Base-by-base conservation (phyloP, 306 rosid species). In the Pyrus communis region DNA sequence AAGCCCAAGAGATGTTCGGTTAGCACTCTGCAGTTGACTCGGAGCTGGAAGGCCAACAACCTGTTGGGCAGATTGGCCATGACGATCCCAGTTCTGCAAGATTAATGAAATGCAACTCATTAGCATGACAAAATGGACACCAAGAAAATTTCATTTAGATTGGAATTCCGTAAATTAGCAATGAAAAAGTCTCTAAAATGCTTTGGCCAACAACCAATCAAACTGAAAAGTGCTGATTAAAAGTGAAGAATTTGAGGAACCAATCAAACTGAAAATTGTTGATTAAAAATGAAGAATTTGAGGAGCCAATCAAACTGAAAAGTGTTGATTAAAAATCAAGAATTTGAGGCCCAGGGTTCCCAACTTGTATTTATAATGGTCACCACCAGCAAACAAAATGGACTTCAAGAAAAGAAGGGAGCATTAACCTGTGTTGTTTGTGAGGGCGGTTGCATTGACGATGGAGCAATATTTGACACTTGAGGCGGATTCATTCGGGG, bases 11-110 rank as follows among this genome's bases (percentile, higher is more conserved):
- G 81, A 40, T 77, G 80, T 3, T 67, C 83, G 79, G 76, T 54
- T 38, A 67, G 65, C 54, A 63, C 67, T 82, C 63, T 79, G 88
- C 79, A 40, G 51, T 72, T 76, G 90, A 87, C 82, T 82, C 25
- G 79, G 57, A 40, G 63, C 78, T 49, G 86, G 51, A 68, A 27
- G 25, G 11, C 67, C 67, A 55, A 18, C 67, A 55, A 40, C 43
- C 60, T 63, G 78, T 45, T 25, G 58, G 64, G 69, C 64, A 33
- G 83, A 58, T 9, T 75, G 81, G 17, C 78, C 77, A 31, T 69
- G 85, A 45, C 74, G 80, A 61, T 55, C 88, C 73, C 82, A 86
- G 73, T 42, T 86, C 93, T 94, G 83, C 6, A 73, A 84, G 76
- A 88, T 82, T 45, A 82, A 80, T 67, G 25, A 78, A 52, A 84